Conservation (phyloP, 805 yeast genomes). For the fission yeast (Schizosaccharomyces pombe) region DNA sequence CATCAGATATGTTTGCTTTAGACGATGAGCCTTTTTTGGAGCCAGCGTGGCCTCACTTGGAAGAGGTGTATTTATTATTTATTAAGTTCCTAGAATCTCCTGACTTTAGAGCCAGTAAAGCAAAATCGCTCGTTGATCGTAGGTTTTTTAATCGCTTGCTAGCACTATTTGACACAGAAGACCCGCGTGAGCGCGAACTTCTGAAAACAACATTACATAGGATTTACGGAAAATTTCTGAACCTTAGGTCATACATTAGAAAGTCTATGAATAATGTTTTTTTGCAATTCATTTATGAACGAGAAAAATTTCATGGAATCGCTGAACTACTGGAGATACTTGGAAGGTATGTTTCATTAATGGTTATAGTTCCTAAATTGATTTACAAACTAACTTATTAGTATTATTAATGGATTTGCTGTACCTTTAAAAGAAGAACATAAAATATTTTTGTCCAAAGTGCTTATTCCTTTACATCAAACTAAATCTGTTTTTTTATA, state of each 20-base stretch:
- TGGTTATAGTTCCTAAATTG: not conserved
- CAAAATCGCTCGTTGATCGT: conserved; percentile 85
- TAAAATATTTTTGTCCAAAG: conserved; percentile 66
- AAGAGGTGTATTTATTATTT: conserved; percentile 82
- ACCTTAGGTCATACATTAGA: conserved; percentile 72
- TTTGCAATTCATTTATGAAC: conserved; percentile 79
- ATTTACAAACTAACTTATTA: conserved; percentile 11
- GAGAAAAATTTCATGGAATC: conserved; percentile 85
- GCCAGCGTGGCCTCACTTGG: conserved; percentile 98
- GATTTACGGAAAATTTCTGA: conserved; percentile 82
- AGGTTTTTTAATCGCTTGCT: conserved; percentile 56
- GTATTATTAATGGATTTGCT: conserved; percentile 93
- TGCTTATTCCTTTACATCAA: conserved; percentile 78
- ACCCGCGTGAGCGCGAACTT: conserved; percentile 87
- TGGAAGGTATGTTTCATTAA: conserved; percentile 22
- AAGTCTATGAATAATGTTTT: conserved; percentile 81
- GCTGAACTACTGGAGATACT: conserved; percentile 84
- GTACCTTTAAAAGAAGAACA: conserved; percentile 93
- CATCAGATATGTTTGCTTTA: conserved; percentile 91
- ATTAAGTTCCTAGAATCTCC: conserved; percentile 80
- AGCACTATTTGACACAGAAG: conserved; percentile 87
- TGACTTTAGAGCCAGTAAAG: conserved; percentile 78
- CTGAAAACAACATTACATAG: conserved; percentile 86
- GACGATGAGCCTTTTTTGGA: conserved; percentile 96
- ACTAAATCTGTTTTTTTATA: conserved; percentile 69